Evolutionary conservation across 2,329 filamentous ascomycete genomes (phyloP).

Genomic region (Alternaria ethzedia): DNA sequence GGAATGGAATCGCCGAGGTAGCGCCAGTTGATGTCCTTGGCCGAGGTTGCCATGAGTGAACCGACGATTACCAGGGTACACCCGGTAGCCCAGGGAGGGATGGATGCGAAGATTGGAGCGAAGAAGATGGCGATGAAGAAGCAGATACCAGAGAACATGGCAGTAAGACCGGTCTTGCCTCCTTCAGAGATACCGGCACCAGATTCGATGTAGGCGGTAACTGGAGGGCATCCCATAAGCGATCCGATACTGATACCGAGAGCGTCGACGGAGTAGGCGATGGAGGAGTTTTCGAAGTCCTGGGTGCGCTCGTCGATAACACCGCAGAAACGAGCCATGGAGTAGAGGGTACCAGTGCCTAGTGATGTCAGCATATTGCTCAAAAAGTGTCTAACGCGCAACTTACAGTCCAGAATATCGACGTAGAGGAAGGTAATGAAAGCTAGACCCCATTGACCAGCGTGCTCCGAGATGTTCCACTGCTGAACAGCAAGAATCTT

Average conservation of each 20-base stretch:
- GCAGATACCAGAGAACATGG: conserved; percentile 77
- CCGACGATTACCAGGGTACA: conserved; percentile 88
- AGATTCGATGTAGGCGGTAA: conserved; percentile 88
- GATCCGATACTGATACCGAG: conserved; percentile 81
- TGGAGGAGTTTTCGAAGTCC: conserved; percentile 84
- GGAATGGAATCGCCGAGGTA: conserved; percentile 82
- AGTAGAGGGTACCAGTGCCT: conserved; percentile 80
- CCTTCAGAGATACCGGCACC: conserved; percentile 89
- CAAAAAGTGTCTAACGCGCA: background rate
- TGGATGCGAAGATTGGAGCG: conserved; percentile 87
- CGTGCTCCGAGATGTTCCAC: conserved; percentile 73
- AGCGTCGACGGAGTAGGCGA: conserved; percentile 85
- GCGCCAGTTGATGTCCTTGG: conserved; percentile 85
- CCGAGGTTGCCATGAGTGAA: conserved; percentile 82
- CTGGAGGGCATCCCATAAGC: conserved; percentile 77
- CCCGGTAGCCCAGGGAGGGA: conserved; percentile 87
- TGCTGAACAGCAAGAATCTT: conserved; percentile 73
- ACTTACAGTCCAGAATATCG: conserved; percentile 77
- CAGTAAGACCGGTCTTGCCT: conserved; percentile 82
- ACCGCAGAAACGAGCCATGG: conserved; percentile 84
- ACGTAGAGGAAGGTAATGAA: conserved; percentile 91
- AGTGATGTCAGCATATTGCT: conserved; percentile 1
- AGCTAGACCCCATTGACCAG: conserved; percentile 79
- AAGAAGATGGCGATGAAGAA: conserved; percentile 86
- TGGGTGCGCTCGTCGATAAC: conserved; percentile 81